These are phyloP conservation scores for Metschnikowia arizonensis DNA, from an alignment of 805 yeast species.

Conservation along the genomic window DNA sequence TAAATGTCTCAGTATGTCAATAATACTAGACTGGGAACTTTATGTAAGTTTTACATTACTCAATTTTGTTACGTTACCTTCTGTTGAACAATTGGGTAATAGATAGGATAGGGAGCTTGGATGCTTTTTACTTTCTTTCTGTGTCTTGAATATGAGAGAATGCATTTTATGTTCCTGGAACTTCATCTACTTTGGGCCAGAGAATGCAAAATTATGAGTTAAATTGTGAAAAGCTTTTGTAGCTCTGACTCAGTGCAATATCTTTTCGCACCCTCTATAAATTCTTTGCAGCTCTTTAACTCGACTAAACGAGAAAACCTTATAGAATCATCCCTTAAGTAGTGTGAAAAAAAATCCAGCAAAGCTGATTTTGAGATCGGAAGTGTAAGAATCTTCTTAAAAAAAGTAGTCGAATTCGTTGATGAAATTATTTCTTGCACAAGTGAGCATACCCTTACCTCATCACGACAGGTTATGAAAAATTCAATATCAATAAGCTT, in stretches of 20 bases:
- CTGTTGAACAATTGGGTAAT: slow-evolving; percentile 34
- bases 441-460: slow-evolving; percentile 25
- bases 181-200: not conserved
- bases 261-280: not conserved
- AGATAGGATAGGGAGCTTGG: slow-evolving; percentile 29
- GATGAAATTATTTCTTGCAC: slow-evolving; percentile 26
- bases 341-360: slow-evolving; percentile 2
- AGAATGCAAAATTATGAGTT: not conserved
- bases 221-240: not conserved
- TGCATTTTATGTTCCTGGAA: not conserved
- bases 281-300: not conserved
- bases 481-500: slow-evolving; percentile 44
- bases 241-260: not conserved
- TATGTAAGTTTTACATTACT: slow-evolving; percentile 25
- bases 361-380: slow-evolving; percentile 1
- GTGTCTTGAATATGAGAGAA: slow-evolving; percentile 8
- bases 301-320: not conserved
- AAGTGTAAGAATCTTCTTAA: slow-evolving; percentile 2
- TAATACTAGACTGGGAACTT: slow-evolving; percentile 24
- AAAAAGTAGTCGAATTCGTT: slow-evolving; percentile 18
- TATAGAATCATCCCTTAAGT: not conserved
- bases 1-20: slow-evolving; percentile 41
- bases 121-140: slow-evolving; percentile 4
- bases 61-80: slow-evolving; percentile 25
- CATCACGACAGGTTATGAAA: slow-evolving; percentile 24